These are phyloP conservation scores for Astragalus membranaceus DNA, from an alignment of 306 rosid species.

Conservation along the genomic window DNA sequence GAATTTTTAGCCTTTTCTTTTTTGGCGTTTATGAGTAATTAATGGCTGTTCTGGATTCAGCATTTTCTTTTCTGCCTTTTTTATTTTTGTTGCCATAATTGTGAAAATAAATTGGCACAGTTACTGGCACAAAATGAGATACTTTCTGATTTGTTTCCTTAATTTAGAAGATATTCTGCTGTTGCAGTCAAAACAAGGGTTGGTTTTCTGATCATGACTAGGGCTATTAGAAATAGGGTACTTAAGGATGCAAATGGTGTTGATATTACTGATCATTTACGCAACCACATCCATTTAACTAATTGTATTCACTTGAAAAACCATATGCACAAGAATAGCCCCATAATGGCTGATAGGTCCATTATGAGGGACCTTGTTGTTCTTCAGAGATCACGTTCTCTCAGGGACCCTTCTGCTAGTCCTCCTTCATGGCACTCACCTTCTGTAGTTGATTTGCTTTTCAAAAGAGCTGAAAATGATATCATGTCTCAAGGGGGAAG, in stretches of 20 bases:
- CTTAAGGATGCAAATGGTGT: conserved; percentile 98
- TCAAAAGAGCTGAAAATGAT: conserved; percentile 61
- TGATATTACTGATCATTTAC: conserved; percentile 88
- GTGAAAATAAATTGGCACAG: conserved; percentile 15
- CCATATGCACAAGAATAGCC: conserved; percentile 98
- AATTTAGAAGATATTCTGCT: conserved; percentile 35
- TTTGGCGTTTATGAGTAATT: conserved; percentile 23
- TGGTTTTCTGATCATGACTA: conserved; percentile 80
- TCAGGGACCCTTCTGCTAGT: conserved; percentile 96
- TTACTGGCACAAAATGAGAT: conserved; percentile 39
- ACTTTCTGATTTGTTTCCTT: conserved; percentile 31
- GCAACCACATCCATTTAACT: conserved; percentile 94
- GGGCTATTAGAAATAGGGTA: conserved; percentile 79
- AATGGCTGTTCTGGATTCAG: conserved; percentile 17
- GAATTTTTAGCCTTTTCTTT: conserved; percentile 28
- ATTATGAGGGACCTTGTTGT: conserved; percentile 89
- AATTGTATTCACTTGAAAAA: conserved; percentile 99
- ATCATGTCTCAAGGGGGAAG: conserved; percentile 57
- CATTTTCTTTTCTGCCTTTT: neutral
- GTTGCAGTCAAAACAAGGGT: conserved; percentile 22
- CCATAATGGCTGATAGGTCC: conserved; percentile 78
- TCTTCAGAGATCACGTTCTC: conserved; percentile 85
- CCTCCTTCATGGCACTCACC: conserved; percentile 95
- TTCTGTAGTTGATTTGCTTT: conserved; percentile 65
- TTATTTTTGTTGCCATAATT: conserved; percentile 20